Base-by-base conservation (phyloP, 2,329 filamentous ascomycete genomes). In the Trichoderma sp. region DNA sequence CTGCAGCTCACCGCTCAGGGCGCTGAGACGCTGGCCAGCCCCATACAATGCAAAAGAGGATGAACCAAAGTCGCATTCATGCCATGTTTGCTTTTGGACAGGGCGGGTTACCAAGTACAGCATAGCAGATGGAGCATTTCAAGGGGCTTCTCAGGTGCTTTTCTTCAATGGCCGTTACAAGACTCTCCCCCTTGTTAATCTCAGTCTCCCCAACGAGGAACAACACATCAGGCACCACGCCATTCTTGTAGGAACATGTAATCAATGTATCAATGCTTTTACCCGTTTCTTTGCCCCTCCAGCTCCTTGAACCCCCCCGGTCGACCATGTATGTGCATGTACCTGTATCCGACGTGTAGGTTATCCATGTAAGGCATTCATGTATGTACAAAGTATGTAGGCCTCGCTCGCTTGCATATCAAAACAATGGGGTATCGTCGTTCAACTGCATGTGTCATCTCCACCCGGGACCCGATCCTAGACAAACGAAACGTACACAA, bases 401-500 rank as follows among this genome's bases (percentile, higher is more conserved):
- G 32, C 28, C 39, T 32, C 28, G 30, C 18, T 60, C 28, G 57
- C 57, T 60, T 30, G 43, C 43, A 51, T 51, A 51, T 60, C 57
- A n/a, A 56, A n/a, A 58, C 56, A 60, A 51, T 21, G 43, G 43
- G 43, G 43, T 32, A 32, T n/a, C 18, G 30, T 60, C 56, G 28
- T 58, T 30, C 26, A 32, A 43, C 32, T 61, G 56, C 39, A 51
- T 69, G 43, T 65, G 36, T 51, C 26, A 72, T 58, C n/a, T 58
- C 60, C 53, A 36, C 24, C 61, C 71, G 14, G 43, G 9, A 43
- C 3, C 57, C 24, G 32, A n/a, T 28, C 21, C 63, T 73, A 73
- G 53, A 72, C 72, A 72, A 73, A 73, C 63, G 72, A 73, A 63
- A 73, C 47, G 58, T 73, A 73, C 43, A 60, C 70, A 30, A 73